Evolutionary conservation across 441 rosid species (phyloP).

Genomic region (Erodium trifolium): DNA sequence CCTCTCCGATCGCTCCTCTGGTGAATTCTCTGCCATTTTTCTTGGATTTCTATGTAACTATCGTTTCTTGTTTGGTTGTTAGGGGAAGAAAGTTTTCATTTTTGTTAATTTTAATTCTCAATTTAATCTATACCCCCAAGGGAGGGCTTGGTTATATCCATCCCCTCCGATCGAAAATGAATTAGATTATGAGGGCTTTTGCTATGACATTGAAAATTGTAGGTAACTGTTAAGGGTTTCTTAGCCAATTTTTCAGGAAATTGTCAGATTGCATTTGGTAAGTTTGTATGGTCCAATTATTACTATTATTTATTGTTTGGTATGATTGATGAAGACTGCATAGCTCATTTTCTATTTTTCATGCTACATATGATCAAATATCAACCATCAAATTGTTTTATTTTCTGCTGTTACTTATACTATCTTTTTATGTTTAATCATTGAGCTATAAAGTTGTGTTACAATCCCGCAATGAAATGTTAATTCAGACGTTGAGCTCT

Average conservation of each 20-base stretch:
- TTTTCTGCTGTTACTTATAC: neutral
- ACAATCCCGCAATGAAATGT: neutral
- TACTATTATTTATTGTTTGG: neutral
- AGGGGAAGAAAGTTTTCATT: neutral
- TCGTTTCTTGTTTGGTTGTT: neutral
- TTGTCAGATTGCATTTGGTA: neutral
- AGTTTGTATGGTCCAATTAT: neutral
- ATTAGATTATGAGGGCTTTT: neutral
- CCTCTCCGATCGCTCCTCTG: conserved; percentile 7
- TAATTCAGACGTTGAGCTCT: neutral
- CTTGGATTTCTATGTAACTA: neutral
- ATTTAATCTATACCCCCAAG: neutral
- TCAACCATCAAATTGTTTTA: neutral
- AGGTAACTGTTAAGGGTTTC: neutral
- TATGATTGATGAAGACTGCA: conserved; percentile 2
- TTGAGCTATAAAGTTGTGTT: neutral
- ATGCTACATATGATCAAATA: neutral
- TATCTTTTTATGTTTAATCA: neutral
- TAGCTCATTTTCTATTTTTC: neutral
- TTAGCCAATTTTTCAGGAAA: neutral
- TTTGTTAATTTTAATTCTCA: conserved; percentile 1
- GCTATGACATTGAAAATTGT: neutral
- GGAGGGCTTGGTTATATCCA: neutral
- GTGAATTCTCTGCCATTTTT: neutral
- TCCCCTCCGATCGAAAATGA: neutral